Evolutionary conservation across 2,329 filamentous ascomycete species (phyloP).

Genomic region (Pseudogymnoascus sp.): DNA sequence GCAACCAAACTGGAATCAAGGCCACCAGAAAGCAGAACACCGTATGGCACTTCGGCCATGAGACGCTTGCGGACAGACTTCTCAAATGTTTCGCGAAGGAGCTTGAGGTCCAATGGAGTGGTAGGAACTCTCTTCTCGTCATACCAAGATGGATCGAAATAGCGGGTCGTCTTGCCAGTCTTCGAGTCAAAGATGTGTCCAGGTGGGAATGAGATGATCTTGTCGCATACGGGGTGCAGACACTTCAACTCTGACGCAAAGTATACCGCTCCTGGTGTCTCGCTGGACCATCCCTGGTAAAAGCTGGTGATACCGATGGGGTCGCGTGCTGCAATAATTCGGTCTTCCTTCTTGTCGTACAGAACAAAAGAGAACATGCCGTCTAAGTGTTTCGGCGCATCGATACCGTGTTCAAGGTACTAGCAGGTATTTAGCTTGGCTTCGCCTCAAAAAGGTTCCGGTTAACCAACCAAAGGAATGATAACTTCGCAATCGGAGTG

Average conservation of each 20-base stretch:
- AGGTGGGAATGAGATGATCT: constrained; percentile 88
- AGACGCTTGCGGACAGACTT: constrained; percentile 89
- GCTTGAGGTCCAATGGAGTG: constrained; percentile 74
- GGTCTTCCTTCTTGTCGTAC: constrained; percentile 90
- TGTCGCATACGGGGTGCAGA: constrained; percentile 86
- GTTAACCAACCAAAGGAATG: constrained; percentile 72
- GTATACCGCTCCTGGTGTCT: constrained; percentile 77
- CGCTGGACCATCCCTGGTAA: constrained; percentile 86
- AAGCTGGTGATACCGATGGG: constrained; percentile 96
- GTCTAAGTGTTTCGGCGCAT: constrained; percentile 88
- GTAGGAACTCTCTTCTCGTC: constrained; percentile 72
- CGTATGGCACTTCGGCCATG: constrained; percentile 98
- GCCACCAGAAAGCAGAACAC: constrained; percentile 88
- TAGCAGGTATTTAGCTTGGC: constrained; percentile 31
- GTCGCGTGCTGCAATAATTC: constrained; percentile 87
- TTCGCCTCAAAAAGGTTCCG: not conserved
- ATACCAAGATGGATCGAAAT: constrained; percentile 91
- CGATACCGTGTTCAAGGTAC: constrained; percentile 88
- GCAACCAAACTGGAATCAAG: constrained; percentile 93
- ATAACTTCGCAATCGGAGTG: constrained; percentile 98
- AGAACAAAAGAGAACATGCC: constrained; percentile 99
- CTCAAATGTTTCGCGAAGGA: constrained; percentile 75
- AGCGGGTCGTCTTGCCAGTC: constrained; percentile 75
- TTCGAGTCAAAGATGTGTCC: constrained; percentile 95
- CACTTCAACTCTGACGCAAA: constrained; percentile 97